Percentiles rank a stretch among this genome's conserved stretches.
Conservation (phyloP, 2,329 filamentous ascomycete genomes). For the Lasiodiplodia gonubiensis region DNA sequence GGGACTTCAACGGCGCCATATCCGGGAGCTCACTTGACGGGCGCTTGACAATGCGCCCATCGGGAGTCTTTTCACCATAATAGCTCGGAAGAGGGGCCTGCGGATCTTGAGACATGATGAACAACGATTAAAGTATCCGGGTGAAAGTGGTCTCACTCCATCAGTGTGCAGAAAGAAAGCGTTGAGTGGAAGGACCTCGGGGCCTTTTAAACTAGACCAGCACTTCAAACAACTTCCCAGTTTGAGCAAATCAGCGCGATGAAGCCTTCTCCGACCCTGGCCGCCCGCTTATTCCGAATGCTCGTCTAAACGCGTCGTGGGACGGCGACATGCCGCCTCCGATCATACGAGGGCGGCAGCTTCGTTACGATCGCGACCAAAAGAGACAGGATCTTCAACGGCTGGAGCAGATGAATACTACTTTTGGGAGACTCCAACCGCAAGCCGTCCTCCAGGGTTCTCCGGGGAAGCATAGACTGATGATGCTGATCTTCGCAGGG, state of each 20-base stretch:
- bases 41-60: conserved; percentile 29
- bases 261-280: conserved; percentile 10
- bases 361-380: conserved; percentile 25
- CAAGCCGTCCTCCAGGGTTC: conserved; percentile 18
- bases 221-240: conserved; percentile 15
- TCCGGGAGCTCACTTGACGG: conserved; percentile 26
- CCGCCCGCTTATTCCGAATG: conserved; percentile 14
- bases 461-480: conserved; percentile 6
- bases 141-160: conserved; percentile 3
- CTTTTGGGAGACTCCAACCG: background rate
- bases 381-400: conserved; percentile 16
- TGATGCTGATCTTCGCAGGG: conserved; percentile 20
- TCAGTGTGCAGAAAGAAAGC: background rate
- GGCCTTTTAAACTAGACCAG: background rate
- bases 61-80: conserved; percentile 28
- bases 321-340: conserved; percentile 12
- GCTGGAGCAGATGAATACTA: background rate
- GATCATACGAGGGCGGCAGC: conserved; percentile 22
- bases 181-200: background rate
- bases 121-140: background rate
- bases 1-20: conserved; percentile 11
- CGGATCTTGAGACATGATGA: conserved; percentile 19
- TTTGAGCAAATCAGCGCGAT: background rate
- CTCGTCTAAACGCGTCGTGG: background rate
- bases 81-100: conserved; percentile 26